Evolutionary conservation across 2,329 filamentous ascomycete genomes (phyloP).

Genomic region (Ophiostoma pallidulum): DNA sequence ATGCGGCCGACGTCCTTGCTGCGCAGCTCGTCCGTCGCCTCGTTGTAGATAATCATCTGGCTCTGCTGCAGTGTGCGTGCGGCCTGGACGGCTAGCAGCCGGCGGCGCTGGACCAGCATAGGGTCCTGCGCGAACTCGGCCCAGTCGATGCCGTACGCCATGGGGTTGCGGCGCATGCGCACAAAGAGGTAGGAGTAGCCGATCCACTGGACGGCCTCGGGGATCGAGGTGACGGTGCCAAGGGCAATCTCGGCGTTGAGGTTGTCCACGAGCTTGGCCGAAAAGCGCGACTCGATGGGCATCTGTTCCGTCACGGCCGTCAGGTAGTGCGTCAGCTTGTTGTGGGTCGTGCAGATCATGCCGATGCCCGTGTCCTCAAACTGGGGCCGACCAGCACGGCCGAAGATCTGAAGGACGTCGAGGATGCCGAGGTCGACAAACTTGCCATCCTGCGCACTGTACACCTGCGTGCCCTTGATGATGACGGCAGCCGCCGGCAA

Average conservation of each 20-base stretch:
- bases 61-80: slow-evolving; percentile 79
- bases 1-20: slow-evolving; percentile 95
- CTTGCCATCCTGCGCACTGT: slow-evolving; percentile 92
- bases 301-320: slow-evolving; percentile 90
- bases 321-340: slow-evolving; percentile 84
- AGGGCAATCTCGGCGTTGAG: slow-evolving; percentile 90
- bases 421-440: slow-evolving; percentile 94
- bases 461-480: slow-evolving; percentile 96
- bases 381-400: slow-evolving; percentile 92
- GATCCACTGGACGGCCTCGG: slow-evolving; percentile 92
- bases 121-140: slow-evolving; percentile 82
- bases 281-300: slow-evolving; percentile 96
- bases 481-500: slow-evolving; percentile 91
- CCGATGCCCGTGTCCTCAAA: slow-evolving; percentile 97
- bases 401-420: slow-evolving; percentile 95
- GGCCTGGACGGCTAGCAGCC: slow-evolving; percentile 80
- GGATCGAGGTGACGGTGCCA: slow-evolving; percentile 88
- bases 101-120: slow-evolving; percentile 72
- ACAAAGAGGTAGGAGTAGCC: slow-evolving; percentile 98
- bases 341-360: slow-evolving; percentile 95
- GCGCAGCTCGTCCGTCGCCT: slow-evolving; percentile 81
- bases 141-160: slow-evolving; percentile 93
- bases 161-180: slow-evolving; percentile 85
- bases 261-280: slow-evolving; percentile 88
- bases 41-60: slow-evolving; percentile 99